Conservation (phyloP, 139 green algal species). For the Bryopsis sp. region DNA sequence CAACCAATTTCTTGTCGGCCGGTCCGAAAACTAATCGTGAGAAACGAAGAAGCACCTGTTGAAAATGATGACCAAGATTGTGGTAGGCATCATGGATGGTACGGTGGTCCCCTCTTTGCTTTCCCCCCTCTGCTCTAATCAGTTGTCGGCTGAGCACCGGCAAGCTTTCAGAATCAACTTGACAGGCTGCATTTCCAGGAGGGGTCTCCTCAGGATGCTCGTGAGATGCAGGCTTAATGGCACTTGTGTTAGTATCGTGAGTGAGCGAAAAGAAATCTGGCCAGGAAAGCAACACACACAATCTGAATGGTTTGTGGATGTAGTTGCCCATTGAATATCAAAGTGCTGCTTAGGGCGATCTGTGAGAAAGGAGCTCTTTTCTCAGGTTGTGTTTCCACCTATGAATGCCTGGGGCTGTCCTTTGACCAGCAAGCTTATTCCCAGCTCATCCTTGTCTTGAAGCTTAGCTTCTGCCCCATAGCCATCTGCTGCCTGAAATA, state of each 20-base stretch:
- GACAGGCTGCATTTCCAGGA: neutral
- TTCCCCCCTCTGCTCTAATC: neutral
- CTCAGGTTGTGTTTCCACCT: neutral
- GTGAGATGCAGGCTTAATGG: neutral
- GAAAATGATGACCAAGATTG: neutral
- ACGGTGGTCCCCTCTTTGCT: neutral
- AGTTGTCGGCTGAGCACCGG: neutral
- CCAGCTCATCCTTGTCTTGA: neutral
- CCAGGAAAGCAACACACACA: neutral
- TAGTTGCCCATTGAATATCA: neutral
- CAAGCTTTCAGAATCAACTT: neutral
- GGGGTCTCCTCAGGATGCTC: neutral
- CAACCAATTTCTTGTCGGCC: neutral
- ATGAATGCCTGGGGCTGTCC: neutral
- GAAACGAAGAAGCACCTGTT: neutral
- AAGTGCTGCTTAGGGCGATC: neutral
- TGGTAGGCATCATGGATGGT: neutral
- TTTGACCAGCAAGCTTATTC: neutral
- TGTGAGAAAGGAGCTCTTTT: neutral
- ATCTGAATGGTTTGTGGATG: neutral
- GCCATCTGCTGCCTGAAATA: neutral
- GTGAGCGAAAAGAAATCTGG: conserved; percentile 4
- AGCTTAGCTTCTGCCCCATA: neutral
- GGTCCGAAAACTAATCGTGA: neutral
- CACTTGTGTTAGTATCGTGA: neutral